These are phyloP conservation scores for Aureobasidium mangrovei DNA, from an alignment of 2,329 filamentous ascomycete genomes.

Conservation along the genomic window DNA sequence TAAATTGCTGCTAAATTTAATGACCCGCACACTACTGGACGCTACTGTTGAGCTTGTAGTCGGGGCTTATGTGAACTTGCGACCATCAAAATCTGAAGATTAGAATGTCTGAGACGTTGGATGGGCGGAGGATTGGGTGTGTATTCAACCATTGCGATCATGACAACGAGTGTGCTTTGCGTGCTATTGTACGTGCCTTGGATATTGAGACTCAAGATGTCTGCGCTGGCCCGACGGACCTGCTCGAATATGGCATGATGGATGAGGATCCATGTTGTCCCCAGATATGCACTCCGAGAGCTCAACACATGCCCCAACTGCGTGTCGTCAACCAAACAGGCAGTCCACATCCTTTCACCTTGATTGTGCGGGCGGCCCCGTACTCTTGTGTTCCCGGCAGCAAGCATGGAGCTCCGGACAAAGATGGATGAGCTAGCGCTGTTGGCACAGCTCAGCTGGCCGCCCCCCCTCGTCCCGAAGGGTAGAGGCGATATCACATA, in stretches of 20 bases:
- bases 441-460: conserved; percentile 12
- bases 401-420: conserved; percentile 13
- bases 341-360: neutral
- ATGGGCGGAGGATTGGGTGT: neutral
- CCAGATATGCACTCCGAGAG: conserved; percentile 11
- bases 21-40: conserved; percentile 11
- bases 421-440: conserved; percentile 10
- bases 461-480: conserved; percentile 10
- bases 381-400: conserved; percentile 10
- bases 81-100: conserved; percentile 15
- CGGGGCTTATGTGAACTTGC: conserved; percentile 14
- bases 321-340: conserved; percentile 5
- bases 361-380: conserved; percentile 7
- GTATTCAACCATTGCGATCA: neutral
- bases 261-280: conserved; percentile 8
- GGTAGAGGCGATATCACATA: neutral
- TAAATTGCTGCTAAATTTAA: conserved; percentile 12
- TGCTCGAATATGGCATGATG: neutral
- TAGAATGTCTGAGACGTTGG: conserved; percentile 13
- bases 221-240: conserved; percentile 1
- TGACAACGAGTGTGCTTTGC: neutral
- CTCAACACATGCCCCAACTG: conserved; percentile 9
- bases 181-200: neutral
- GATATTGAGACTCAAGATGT: neutral
- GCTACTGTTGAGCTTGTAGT: conserved; percentile 12